Conservation (phyloP, 1,284 basidiomycete species). For the Veloporphyrellus conicus region DNA sequence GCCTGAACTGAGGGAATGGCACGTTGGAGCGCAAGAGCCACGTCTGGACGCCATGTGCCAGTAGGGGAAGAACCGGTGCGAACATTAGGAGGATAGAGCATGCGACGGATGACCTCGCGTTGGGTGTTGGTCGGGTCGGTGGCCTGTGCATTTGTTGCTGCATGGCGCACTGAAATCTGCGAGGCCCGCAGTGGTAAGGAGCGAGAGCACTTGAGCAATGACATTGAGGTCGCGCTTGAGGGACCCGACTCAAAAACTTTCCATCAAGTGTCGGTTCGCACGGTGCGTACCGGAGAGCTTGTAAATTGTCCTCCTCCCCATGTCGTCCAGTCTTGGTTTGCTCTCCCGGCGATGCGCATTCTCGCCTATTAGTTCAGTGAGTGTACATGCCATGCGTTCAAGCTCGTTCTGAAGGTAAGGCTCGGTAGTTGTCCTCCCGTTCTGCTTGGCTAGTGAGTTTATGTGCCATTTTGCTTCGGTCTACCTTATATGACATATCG, state of each 20-base stretch:
- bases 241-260: not conserved
- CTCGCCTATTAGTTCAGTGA: conserved; percentile 15
- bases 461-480: not conserved
- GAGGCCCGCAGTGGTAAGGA: conserved; percentile 30
- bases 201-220: conserved; percentile 19
- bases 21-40: conserved; percentile 62
- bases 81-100: conserved; percentile 75
- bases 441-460: too few relatives aligned
- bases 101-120: conserved; percentile 69
- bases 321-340: conserved; percentile 19
- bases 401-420: not conserved
- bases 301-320: conserved; percentile 5
- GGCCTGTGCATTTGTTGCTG: conserved; percentile 24
- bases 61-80: conserved; percentile 68
- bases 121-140: conserved; percentile 49
- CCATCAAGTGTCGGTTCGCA: conserved; percentile 22
- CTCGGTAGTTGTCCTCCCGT: too few relatives aligned
- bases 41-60: conserved; percentile 77
- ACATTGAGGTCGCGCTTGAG: conserved; percentile 13
- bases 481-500: not conserved
- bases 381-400: not conserved
- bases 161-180: conserved; percentile 39
- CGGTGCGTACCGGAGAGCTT: conserved; percentile 11
- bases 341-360: conserved; percentile 22
- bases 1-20: conserved; percentile 83